Conservation (phyloP, 257 asterid species). For the Salvia miltiorrhiza region DNA sequence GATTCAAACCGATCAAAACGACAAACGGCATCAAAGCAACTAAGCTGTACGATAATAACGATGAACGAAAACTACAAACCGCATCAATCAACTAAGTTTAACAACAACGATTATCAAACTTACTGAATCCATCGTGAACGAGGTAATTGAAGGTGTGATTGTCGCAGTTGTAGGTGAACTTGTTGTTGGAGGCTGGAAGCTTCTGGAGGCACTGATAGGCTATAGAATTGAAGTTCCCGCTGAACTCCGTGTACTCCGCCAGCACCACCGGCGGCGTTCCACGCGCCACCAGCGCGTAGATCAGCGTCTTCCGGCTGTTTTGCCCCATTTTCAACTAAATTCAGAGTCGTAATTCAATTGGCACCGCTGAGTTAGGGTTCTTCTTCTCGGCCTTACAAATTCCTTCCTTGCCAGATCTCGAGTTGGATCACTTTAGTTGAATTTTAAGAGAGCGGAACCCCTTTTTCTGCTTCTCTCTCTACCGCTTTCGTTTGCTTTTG, state of each 20-base stretch:
- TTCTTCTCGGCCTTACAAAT: slow-evolving; percentile 6
- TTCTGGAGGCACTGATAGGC: slow-evolving; percentile 62
- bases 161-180: slow-evolving; percentile 68
- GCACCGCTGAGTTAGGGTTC: neutral
- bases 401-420: slow-evolving; percentile 22
- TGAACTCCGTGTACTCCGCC: slow-evolving; percentile 64
- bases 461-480: slow-evolving; percentile 15
- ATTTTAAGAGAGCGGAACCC: slow-evolving; percentile 2
- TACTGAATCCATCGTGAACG: slow-evolving; percentile 63
- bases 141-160: slow-evolving; percentile 68
- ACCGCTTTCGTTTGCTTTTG: slow-evolving; percentile 2
- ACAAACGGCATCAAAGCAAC: neutral
- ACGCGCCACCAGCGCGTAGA: slow-evolving; percentile 68
- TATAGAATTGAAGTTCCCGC: slow-evolving; percentile 67
- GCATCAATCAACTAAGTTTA: neutral
- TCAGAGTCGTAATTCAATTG: neutral
- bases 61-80: neutral
- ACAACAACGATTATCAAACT: slow-evolving; percentile 3
- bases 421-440: slow-evolving; percentile 15
- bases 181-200: slow-evolving; percentile 57
- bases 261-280: slow-evolving; percentile 49
- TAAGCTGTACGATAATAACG: neutral
- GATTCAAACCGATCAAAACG: neutral
- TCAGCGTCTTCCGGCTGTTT: slow-evolving; percentile 44
- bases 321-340: slow-evolving; percentile 42